Conservation (phyloP, 1,284 basidiomycete genomes). For the Testicularia cyperi region DNA sequence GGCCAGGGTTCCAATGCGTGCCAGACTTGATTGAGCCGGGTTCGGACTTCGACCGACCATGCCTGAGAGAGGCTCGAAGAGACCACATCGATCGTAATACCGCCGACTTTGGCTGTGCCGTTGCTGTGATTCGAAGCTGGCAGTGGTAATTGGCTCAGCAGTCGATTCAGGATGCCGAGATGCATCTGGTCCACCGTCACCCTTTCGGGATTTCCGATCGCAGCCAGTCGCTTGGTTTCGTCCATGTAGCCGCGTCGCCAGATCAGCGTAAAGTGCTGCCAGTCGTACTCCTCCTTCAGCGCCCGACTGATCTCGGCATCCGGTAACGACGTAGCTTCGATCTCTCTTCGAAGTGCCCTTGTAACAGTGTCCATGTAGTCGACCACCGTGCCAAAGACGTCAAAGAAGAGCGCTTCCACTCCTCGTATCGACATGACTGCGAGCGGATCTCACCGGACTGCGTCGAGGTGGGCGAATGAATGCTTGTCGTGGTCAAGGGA, state of each 20-base stretch:
- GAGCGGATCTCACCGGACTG: no score
- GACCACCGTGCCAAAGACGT: conserved; percentile 34
- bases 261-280: conserved; percentile 15
- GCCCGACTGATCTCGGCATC: neutral
- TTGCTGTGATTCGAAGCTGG: no score
- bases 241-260: conserved; percentile 21
- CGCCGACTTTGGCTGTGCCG: neutral
- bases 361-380: conserved; percentile 25
- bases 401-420: conserved; percentile 18
- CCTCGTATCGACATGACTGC: conserved; percentile 1
- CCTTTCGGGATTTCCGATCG: conserved; percentile 16
- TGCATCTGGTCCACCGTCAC: conserved; percentile 34
- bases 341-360: conserved; percentile 9
- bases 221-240: conserved; percentile 12
- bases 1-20: conserved; percentile 24
- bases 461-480: no score
- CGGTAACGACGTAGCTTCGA: neutral
- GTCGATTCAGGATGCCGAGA: conserved; percentile 8
- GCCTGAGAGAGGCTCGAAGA: conserved; percentile 9
- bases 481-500: no score
- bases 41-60: conserved; percentile 4
- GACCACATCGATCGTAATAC: neutral
- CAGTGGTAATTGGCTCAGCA: conserved; percentile 9
- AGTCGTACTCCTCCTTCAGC: conserved; percentile 16
- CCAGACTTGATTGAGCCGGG: conserved; percentile 22